These are phyloP conservation scores for Prunus yedoensis DNA, from an alignment of 331 rosid genomes.

Conservation along the genomic window DNA sequence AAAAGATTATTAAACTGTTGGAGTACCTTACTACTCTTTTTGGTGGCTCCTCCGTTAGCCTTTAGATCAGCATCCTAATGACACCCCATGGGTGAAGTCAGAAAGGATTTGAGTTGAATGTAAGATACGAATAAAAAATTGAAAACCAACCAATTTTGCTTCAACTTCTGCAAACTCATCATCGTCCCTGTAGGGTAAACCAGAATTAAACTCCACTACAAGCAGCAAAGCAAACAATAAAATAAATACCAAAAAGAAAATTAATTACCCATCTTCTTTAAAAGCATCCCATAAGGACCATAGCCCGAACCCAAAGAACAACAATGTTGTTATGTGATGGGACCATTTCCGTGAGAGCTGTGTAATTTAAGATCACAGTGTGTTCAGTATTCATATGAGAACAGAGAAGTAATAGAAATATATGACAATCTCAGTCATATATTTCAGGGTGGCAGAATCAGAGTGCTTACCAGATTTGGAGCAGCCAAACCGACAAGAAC, in stretches of 20 bases:
- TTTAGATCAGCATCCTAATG: slow-evolving; percentile 69
- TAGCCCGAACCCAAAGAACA: slow-evolving; percentile 84
- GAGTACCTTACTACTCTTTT: slow-evolving; percentile 70
- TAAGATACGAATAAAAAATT: neutral
- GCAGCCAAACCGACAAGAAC: slow-evolving; percentile 99
- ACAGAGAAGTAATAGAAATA: neutral
- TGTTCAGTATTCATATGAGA: neutral
- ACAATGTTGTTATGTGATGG: slow-evolving; percentile 81
- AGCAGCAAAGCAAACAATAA: slow-evolving; percentile 22
- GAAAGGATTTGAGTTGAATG: slow-evolving; percentile 15
- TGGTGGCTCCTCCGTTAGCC: slow-evolving; percentile 45
- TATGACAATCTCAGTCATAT: slow-evolving; percentile 9
- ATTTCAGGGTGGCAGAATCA: slow-evolving; percentile 6
- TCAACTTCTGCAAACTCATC: slow-evolving; percentile 98
- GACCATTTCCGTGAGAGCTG: slow-evolving; percentile 88
- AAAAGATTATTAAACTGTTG: too few relatives aligned
- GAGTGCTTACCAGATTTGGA: slow-evolving; percentile 80
- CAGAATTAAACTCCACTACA: slow-evolving; percentile 20
- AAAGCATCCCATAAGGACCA: slow-evolving; percentile 96
- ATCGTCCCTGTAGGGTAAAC: slow-evolving; percentile 55
- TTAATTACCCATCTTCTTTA: slow-evolving; percentile 60
- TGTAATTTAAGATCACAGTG: slow-evolving; percentile 25
- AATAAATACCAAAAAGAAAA: slow-evolving; percentile 20
- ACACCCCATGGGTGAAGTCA: slow-evolving; percentile 32
- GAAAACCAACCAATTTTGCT: slow-evolving; percentile 69